Evolutionary conservation across 129 eudicot species (phyloP).

Genomic region (sunflower (Helianthus annuus)): DNA sequence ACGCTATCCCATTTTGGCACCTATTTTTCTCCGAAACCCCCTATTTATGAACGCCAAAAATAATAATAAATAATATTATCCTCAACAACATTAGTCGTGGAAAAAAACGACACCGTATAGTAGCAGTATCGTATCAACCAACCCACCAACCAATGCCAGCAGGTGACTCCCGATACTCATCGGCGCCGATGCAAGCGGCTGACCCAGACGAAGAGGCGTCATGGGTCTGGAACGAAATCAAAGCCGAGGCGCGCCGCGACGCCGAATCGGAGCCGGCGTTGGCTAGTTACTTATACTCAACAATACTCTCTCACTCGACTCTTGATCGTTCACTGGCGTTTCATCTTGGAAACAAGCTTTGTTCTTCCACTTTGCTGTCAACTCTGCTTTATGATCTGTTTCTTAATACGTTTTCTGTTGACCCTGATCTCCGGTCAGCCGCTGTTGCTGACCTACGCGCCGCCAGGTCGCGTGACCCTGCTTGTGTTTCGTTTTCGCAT

Average conservation of each 20-base stretch:
- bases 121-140: background rate
- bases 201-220: slow-evolving; percentile 51
- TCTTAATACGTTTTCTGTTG: slow-evolving; percentile 56
- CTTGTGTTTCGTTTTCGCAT: slow-evolving; percentile 77
- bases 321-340: slow-evolving; percentile 69
- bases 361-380: slow-evolving; percentile 74
- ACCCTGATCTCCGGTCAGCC: slow-evolving; percentile 56
- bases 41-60: too few species aligned
- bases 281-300: slow-evolving; percentile 72
- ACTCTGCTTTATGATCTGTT: slow-evolving; percentile 85
- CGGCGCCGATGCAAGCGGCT: slow-evolving; percentile 31
- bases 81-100: background rate
- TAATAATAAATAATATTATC: too few species aligned
- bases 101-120: background rate
- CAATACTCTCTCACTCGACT: slow-evolving; percentile 78
- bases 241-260: slow-evolving; percentile 72
- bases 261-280: slow-evolving; percentile 93
- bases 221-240: slow-evolving; percentile 70
- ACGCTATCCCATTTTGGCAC: too few species aligned
- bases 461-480: slow-evolving; percentile 81
- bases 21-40: too few species aligned
- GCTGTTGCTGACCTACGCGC: slow-evolving; percentile 82
- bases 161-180: slow-evolving; percentile 41
- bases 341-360: slow-evolving; percentile 85
- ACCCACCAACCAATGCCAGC: slow-evolving; percentile 48